A percentile compares a stretch with the other conserved stretches of the same genome.
Evolutionary conservation across 306 rosid species (phyloP).

Genomic region (Rubus parviflorus): DNA sequence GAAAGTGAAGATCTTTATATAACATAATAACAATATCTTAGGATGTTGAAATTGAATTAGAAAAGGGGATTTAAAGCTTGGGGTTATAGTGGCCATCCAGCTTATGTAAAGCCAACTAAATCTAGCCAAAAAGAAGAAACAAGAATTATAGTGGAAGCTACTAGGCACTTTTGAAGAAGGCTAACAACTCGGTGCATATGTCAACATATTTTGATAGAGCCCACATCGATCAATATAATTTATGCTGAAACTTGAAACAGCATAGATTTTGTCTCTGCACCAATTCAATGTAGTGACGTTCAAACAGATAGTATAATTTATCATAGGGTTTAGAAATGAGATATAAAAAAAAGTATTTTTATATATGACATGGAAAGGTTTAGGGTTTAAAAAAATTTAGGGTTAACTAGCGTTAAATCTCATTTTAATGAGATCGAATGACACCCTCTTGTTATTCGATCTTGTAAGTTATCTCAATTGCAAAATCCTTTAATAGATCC

Average conservation of each 20-base stretch:
- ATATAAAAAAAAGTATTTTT: too few relatives aligned
- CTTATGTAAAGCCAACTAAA: slow-evolving; percentile 20
- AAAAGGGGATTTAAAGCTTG: neutral
- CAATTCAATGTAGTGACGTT: neutral
- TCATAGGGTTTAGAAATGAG: neutral
- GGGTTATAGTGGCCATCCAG: slow-evolving; percentile 27
- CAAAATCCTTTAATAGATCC: too few relatives aligned
- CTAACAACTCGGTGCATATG: neutral
- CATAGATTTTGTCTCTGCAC: neutral
- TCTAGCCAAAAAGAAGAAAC: neutral
- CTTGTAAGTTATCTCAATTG: too few relatives aligned
- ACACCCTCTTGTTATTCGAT: neutral
- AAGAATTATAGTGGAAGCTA: slow-evolving; percentile 1
- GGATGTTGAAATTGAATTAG: neutral
- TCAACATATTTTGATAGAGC: neutral
- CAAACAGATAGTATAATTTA: neutral
- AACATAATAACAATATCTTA: neutral
- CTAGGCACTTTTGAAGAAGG: neutral
- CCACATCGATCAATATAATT: neutral
- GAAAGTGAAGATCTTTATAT: neutral
- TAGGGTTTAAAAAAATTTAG: neutral
- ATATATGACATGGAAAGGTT: too few relatives aligned
- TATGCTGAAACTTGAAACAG: slow-evolving; percentile 12
- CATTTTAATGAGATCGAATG: neutral
- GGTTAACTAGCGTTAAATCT: neutral